Percentiles rank a stretch among this genome's conserved stretches.
Evolutionary conservation across 1,139 yeast species (phyloP).

Genomic region (Suhomyces choctaworum): DNA sequence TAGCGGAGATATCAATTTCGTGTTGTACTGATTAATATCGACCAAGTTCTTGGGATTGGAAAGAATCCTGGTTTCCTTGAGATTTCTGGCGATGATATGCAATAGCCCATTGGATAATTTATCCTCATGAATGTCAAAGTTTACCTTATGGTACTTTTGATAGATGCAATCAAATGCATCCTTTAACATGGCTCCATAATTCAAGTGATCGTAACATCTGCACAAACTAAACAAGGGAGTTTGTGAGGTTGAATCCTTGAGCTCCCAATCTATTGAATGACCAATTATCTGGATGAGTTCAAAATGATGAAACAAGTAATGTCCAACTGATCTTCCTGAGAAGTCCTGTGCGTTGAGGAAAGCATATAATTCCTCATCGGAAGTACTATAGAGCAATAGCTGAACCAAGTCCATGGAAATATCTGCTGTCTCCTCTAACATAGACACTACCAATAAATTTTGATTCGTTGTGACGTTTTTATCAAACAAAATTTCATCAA

Average conservation of each 20-base stretch:
- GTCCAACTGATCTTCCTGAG: conserved; percentile 65
- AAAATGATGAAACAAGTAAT: conserved; percentile 65
- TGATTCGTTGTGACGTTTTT: conserved; percentile 49
- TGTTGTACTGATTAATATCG: conserved; percentile 66
- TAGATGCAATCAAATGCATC: conserved; percentile 49
- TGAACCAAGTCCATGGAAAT: conserved; percentile 51
- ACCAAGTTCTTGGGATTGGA: conserved; percentile 32
- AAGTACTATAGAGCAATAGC: conserved; percentile 41
- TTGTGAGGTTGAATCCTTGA: conserved; percentile 65
- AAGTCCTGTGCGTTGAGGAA: conserved; percentile 56
- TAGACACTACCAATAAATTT: conserved; percentile 60
- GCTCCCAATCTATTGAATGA: conserved; percentile 63
- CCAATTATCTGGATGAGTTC: conserved; percentile 59
- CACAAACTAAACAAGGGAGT: conserved; percentile 80
- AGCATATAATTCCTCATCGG: conserved; percentile 44
- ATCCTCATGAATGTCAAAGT: conserved; percentile 67
- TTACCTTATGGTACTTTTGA: conserved; percentile 41
- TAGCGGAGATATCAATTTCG: conserved; percentile 64
- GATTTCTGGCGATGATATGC: conserved; percentile 59
- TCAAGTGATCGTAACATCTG: conserved; percentile 77
- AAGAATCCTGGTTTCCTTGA: conserved; percentile 42
- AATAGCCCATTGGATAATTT: conserved; percentile 70
- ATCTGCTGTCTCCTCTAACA: conserved; percentile 53
- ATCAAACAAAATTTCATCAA: conserved; percentile 71
- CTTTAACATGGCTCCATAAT: conserved; percentile 53